These are phyloP conservation scores for Phoenix dactylifera DNA, from an alignment of 176 grass and related monocot species.

Conservation along the genomic window DNA sequence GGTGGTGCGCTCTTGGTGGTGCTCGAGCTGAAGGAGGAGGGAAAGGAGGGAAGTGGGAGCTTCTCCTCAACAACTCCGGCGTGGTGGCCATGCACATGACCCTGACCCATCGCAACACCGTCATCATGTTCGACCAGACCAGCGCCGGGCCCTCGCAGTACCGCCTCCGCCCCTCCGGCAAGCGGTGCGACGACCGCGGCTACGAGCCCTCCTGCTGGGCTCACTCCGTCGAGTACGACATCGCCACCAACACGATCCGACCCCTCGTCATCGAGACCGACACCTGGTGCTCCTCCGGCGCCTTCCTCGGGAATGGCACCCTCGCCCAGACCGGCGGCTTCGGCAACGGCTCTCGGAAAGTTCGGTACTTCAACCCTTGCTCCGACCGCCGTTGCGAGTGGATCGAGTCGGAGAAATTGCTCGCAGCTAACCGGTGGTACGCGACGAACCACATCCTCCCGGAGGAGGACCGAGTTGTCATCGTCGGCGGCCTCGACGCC, in stretches of 20 bases:
- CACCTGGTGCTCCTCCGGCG: slow-evolving; percentile 47
- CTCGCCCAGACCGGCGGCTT: slow-evolving; percentile 32
- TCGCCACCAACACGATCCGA: slow-evolving; percentile 28
- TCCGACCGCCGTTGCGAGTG: slow-evolving; percentile 17
- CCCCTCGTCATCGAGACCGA: slow-evolving; percentile 28
- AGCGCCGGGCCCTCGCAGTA: slow-evolving; percentile 19
- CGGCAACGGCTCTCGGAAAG: slow-evolving; percentile 17
- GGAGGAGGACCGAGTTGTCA: slow-evolving; percentile 24
- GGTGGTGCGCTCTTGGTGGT: too few species aligned
- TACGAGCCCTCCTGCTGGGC: slow-evolving; percentile 19
- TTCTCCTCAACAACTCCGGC: slow-evolving; percentile 34
- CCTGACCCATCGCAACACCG: slow-evolving; percentile 33
- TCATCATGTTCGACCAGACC: slow-evolving; percentile 38
- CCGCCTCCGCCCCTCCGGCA: slow-evolving; percentile 11
- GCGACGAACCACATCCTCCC: slow-evolving; percentile 31
- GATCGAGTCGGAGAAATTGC: slow-evolving; percentile 7
- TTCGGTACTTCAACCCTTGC: slow-evolving; percentile 28
- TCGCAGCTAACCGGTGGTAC: slow-evolving; percentile 26
- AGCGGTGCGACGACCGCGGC: neutral
- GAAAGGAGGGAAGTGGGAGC: slow-evolving; percentile 25
- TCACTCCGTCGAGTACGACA: slow-evolving; percentile 38
- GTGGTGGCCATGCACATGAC: slow-evolving; percentile 45
- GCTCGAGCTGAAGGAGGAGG: neutral
- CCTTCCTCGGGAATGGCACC: slow-evolving; percentile 29
- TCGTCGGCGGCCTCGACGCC: slow-evolving; percentile 31